Evolutionary conservation across 108 stramenopile species (phyloP), one percentile per base, ranked within the genome.

Genomic region (Cyclostephanos tholiformis): DNA sequence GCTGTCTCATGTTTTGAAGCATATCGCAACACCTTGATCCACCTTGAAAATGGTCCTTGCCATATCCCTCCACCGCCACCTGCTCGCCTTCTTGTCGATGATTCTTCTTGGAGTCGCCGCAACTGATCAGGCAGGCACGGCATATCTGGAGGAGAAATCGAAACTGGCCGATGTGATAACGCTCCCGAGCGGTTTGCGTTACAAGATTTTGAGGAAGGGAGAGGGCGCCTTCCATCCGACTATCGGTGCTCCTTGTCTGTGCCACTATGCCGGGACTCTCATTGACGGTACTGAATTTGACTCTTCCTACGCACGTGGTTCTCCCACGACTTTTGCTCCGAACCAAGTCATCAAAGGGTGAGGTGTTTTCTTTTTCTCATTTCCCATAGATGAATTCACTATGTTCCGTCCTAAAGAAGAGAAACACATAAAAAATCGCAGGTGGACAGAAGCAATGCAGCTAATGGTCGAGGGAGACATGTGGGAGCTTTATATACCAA

Each of bases 241-340:
- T n/a, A 74, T 76, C n/a, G 68, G 67, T 44, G 83, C 82, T 57
- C 88, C 93, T 23, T 94, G 92, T 71, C 65, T 72, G 10, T 97
- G 97, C 71, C 97, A 97, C 77, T 97, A 97, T 75, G 88, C 89
- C 59, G 97, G 97, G 13, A 89, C 86, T 16, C 71, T 97, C 25
- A 85, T 92, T 44, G 91, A 95, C 84, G 97, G 97, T 6, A 91
- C 90, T 14, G 82, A 87, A 35, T 96, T 97, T 68, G 97, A 96
- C 75, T 87, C 86, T 20, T 84, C 84, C 49, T 95, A 96, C 65
- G 83, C 90, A 10, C 90, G 97, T 14, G 95, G 91, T 23, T n/a
- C 60, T 7, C 97, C 97, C 6, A 90, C 91, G 6, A 86, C 92
- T 11, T 96, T 94, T 68, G 94, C 94, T 19, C 97, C 97, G 17